Evolutionary conservation across 139 green algal species (phyloP), one percentile per base, ranked within the genome.

Genomic region (Chlamydomonas incerta): DNA sequence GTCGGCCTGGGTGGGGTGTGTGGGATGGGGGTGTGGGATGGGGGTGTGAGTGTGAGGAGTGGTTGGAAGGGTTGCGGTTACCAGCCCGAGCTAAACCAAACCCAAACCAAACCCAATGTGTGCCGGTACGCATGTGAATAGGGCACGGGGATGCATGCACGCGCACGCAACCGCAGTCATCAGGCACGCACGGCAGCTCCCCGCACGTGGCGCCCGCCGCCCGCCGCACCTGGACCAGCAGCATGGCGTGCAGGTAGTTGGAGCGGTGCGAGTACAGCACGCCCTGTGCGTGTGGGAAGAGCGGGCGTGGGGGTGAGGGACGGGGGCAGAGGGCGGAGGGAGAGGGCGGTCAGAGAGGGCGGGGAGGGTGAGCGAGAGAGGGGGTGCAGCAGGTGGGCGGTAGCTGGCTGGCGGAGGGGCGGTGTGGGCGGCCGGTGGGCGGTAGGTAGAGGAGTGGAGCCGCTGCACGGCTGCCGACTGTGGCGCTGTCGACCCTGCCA

Each of bases 261-360:
- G 90, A 88, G 14, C 94, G 85, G 88, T 98, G 95, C 9, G 90
- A 90, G 87, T 96, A 98, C 13, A 95, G 70, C 29, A 98, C 95
- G 24, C 94, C 93, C 90, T 96, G 91, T 26, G 70, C 47, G 34
- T 0, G 65, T 34, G 55, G n/a, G 68, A 8, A 21, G 63, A 21
- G 31, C 60, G 50, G 8, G 72, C n/a, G n/a, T n/a, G n/a, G n/a
- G n/a, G n/a, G n/a, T n/a, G 35, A 57, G 35, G 69, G 17, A 72
- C 10, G 68, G 52, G 34, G 2, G 35, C 34, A 37, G 55, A 24
- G 26, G 52, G n/a, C 5, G 18, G 52, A 33, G 21, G 55, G 55
- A 18, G 20, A 26, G 74, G n/a, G 0, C 17, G 8, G 21, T 26
- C 24, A 41, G 46, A 24, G 28, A 37, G 69, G 34, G 14, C 11